Conservation (phyloP, 352 stramenopile species). For the Phytophthora pinifolia region DNA sequence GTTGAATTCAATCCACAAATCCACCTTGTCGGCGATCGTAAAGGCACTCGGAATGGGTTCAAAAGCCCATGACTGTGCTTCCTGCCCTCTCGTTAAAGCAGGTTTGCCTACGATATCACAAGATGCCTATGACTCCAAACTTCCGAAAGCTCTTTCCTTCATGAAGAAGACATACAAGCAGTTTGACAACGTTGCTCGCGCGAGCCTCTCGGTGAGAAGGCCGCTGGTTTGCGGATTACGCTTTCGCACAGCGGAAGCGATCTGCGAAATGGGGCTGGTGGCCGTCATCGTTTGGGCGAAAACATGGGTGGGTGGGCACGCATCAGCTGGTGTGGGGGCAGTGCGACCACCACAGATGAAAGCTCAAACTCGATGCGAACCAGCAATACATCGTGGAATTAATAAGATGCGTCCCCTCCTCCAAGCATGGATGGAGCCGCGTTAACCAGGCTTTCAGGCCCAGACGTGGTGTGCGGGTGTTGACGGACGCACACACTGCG, state of each 20-base stretch:
- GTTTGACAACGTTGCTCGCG: not conserved
- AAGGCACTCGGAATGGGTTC: conserved; percentile 19
- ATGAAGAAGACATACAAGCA: not conserved
- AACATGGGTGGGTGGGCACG: too few species aligned
- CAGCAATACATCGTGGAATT: conserved; percentile 7
- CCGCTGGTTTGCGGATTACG: conserved; percentile 18
- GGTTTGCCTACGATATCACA: too few species aligned
- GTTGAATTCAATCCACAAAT: conserved; percentile 16
- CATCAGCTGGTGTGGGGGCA: too few species aligned
- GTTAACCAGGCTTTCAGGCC: conserved; percentile 6
- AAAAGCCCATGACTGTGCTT: conserved; percentile 1
- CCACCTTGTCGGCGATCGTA: conserved; percentile 20
- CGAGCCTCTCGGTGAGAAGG: conserved; percentile 3
- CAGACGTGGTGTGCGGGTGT: conserved; percentile 22
- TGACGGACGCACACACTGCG: conserved; percentile 19
- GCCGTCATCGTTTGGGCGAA: too few species aligned
- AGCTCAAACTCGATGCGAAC: too few species aligned
- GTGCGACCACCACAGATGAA: not conserved
- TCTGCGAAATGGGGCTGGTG: conserved; percentile 15
- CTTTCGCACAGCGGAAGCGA: not conserved
- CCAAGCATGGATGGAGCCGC: not conserved
- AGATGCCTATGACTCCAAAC: too few species aligned
- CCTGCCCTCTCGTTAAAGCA: too few species aligned
- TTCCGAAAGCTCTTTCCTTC: not conserved
- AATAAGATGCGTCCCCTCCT: conserved; percentile 2